Evolutionary conservation across 805 yeast species (phyloP).

Genomic region (Saccharomycopsis sp.): DNA sequence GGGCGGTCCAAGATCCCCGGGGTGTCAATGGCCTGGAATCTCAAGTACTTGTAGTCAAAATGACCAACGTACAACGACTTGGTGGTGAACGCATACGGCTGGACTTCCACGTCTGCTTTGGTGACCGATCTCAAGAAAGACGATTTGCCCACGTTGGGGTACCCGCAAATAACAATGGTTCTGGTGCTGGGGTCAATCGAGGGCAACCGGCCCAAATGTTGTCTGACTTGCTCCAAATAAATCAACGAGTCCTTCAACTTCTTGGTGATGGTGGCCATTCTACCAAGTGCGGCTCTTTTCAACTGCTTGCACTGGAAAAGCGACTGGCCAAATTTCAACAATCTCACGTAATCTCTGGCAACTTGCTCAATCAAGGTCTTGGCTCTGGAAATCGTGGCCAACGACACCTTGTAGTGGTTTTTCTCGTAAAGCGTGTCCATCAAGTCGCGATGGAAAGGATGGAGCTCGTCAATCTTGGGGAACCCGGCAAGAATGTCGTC

Average conservation of each 20-base stretch:
- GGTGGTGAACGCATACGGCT: conserved; percentile 98
- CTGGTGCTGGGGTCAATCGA: conserved; percentile 98
- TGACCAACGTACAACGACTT: conserved; percentile 97
- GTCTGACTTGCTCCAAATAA: conserved; percentile 97
- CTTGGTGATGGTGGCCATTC: conserved; percentile 98
- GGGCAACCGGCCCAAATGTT: conserved; percentile 97
- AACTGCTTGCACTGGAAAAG: conserved; percentile 97
- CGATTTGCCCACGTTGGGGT: conserved; percentile 98
- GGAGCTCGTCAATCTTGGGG: conserved; percentile 95
- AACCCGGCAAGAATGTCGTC: conserved; percentile 78
- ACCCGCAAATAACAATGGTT: conserved; percentile 94
- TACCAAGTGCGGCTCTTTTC: conserved; percentile 97
- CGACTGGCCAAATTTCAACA: conserved; percentile 95
- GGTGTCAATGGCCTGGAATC: conserved; percentile 98
- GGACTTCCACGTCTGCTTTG: conserved; percentile 97
- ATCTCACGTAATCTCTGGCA: conserved; percentile 87
- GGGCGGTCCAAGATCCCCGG: conserved; percentile 99
- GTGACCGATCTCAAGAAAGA: conserved; percentile 89
- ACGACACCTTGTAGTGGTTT: conserved; percentile 93
- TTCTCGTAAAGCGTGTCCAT: conserved; percentile 97
- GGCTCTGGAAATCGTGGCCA: conserved; percentile 91
- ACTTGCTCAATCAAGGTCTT: conserved; percentile 93
- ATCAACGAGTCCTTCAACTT: conserved; percentile 88
- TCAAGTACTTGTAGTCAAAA: conserved; percentile 92
- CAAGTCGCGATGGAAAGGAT: conserved; percentile 96